Evolutionary conservation across 2,329 filamentous ascomycete species (phyloP).

Genomic region (Ceratocystiopsis sp.): DNA sequence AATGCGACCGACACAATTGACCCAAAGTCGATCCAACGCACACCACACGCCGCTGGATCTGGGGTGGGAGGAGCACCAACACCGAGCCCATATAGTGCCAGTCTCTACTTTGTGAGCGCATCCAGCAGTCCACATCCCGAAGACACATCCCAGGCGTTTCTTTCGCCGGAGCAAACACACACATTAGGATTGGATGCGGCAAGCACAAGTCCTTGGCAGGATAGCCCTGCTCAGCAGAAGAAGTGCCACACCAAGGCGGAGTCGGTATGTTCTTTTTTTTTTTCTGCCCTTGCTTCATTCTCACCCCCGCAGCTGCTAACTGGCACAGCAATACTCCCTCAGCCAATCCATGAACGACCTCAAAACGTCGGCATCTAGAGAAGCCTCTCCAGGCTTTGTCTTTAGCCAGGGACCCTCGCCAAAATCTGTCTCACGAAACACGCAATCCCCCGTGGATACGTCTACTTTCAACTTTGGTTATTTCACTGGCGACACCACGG

Average conservation of each 20-base stretch:
- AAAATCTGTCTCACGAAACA: conserved; percentile 26
- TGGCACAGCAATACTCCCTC: conserved; percentile 30
- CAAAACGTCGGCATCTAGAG: conserved; percentile 30
- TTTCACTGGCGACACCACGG: conserved; percentile 1
- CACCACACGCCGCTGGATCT: too few relatives aligned
- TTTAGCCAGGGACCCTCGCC: conserved; percentile 37
- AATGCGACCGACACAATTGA: conserved; percentile 15
- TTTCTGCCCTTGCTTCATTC: not conserved
- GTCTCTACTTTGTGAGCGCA: conserved; percentile 35
- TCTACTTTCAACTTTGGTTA: conserved; percentile 18
- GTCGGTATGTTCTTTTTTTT: conserved; percentile 20
- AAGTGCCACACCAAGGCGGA: conserved; percentile 21
- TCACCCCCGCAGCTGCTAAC: not conserved
- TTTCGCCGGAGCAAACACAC: too few relatives aligned
- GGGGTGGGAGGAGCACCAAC: too few relatives aligned
- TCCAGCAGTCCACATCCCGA: conserved; percentile 35
- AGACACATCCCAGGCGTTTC: conserved; percentile 3
- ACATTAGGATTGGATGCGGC: too few relatives aligned
- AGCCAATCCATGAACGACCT: conserved; percentile 32
- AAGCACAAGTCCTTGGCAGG: too few relatives aligned
- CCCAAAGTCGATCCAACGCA: conserved; percentile 12
- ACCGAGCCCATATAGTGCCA: conserved; percentile 7
- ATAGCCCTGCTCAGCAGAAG: not conserved
- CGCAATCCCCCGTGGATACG: conserved; percentile 27
- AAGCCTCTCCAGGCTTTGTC: conserved; percentile 35